Evolutionary conservation across 2,329 filamentous ascomycete genomes (phyloP).

Genomic region (Trichophyton schoenleinii): DNA sequence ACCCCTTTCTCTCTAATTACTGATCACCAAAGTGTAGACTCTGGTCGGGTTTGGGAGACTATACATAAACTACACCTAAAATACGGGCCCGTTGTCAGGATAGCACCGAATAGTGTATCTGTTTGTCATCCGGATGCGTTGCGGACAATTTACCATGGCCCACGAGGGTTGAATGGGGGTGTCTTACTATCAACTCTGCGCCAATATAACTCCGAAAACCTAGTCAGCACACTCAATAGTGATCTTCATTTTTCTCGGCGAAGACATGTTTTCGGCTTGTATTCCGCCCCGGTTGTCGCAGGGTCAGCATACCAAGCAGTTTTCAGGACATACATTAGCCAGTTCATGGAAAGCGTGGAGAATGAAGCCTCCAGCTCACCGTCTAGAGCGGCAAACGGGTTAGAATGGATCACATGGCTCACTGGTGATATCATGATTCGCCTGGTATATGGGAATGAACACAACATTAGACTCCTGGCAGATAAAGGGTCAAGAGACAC

Average conservation of each 20-base stretch:
- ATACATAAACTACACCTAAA: constrained; percentile 8
- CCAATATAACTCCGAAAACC: constrained; percentile 13
- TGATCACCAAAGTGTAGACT: background rate
- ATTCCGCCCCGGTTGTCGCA: constrained; percentile 10
- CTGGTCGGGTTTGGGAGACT: background rate
- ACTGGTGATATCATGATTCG: constrained; percentile 13
- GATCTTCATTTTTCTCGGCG: constrained; percentile 12
- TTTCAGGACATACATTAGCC: constrained; percentile 9
- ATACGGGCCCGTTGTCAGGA: constrained; percentile 13
- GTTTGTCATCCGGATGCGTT: constrained; percentile 15
- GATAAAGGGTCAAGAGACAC: constrained; percentile 10
- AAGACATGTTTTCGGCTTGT: constrained; percentile 10
- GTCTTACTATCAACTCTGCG: constrained; percentile 8
- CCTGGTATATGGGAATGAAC: constrained; percentile 8
- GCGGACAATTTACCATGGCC: constrained; percentile 12
- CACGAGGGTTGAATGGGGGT: constrained; percentile 10
- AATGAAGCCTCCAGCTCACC: constrained; percentile 5
- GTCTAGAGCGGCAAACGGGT: constrained; percentile 10
- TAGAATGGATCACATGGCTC: constrained; percentile 12
- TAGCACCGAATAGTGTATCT: constrained; percentile 10
- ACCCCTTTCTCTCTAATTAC: background rate
- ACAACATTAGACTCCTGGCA: constrained; percentile 9
- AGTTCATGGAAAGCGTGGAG: constrained; percentile 11
- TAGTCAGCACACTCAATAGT: constrained; percentile 13
- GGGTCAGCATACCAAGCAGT: constrained; percentile 7